Conservation (phyloP, 805 yeast genomes). For the Saccharomycopsis fodiens region DNA sequence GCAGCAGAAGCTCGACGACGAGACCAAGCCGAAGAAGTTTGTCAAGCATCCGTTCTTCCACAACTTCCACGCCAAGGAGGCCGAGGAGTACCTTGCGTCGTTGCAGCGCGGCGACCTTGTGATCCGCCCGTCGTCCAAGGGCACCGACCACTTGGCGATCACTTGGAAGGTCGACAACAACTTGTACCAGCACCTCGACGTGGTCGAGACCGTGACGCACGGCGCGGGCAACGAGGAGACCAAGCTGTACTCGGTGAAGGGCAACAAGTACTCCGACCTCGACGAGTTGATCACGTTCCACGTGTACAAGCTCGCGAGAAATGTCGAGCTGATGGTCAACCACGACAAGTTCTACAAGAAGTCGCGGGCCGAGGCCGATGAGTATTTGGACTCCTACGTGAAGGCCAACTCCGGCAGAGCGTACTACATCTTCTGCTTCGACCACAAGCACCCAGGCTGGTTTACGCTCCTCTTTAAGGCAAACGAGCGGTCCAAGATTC, state of each 20-base stretch:
- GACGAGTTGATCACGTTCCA: slow-evolving; percentile 90
- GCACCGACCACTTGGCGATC: slow-evolving; percentile 78
- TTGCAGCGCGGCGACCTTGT: slow-evolving; percentile 86
- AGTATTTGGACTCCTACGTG: slow-evolving; percentile 83
- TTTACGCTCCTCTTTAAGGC: slow-evolving; percentile 82
- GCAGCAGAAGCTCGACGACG: slow-evolving; percentile 52
- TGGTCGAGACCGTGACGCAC: slow-evolving; percentile 70
- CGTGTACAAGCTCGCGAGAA: slow-evolving; percentile 72
- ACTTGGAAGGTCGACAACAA: slow-evolving; percentile 96
- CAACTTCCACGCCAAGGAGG: slow-evolving; percentile 76
- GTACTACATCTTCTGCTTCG: slow-evolving; percentile 84
- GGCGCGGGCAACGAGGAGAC: slow-evolving; percentile 56
- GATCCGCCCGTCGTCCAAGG: slow-evolving; percentile 89
- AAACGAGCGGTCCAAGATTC: slow-evolving; percentile 55
- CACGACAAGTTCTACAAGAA: slow-evolving; percentile 88
- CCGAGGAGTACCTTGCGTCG: slow-evolving; percentile 88
- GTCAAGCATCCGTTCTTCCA: slow-evolving; percentile 89
- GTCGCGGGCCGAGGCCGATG: slow-evolving; percentile 67
- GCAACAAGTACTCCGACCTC: slow-evolving; percentile 68
- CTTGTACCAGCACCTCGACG: slow-evolving; percentile 85
- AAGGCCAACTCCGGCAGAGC: slow-evolving; percentile 87
- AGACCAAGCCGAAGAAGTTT: slow-evolving; percentile 63
- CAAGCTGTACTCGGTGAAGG: slow-evolving; percentile 55
- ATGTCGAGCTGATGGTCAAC: slow-evolving; percentile 75
- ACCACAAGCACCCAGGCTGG: slow-evolving; percentile 92